phyloP scores from a whole-genome alignment of 2,329 filamentous ascomycete species.

The Delphinella strobiligena region DNA sequence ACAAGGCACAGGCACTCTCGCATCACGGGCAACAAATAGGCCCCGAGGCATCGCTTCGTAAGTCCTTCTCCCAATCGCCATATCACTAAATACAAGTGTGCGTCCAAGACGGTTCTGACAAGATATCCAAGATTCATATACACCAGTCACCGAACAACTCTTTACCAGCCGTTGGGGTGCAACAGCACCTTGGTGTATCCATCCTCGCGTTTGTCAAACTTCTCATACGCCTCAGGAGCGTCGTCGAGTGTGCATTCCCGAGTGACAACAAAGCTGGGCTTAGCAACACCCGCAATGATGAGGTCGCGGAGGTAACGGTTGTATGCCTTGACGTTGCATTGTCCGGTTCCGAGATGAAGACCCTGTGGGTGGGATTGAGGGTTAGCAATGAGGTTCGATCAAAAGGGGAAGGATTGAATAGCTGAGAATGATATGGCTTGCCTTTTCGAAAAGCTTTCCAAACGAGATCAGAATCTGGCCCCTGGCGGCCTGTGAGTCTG shows the following conservation, averaged over 20 bases:
- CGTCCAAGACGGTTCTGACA: too few relatives aligned
- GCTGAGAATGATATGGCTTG: too few relatives aligned
- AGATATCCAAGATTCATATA: not conserved
- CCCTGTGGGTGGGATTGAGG: slow-evolving; percentile 28
- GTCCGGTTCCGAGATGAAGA: slow-evolving; percentile 46
- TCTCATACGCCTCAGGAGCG: slow-evolving; percentile 44
- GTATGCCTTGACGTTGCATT: slow-evolving; percentile 58
- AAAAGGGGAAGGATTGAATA: not conserved
- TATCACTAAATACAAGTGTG: too few relatives aligned
- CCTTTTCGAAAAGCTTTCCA: slow-evolving; percentile 57
- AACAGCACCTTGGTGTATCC: slow-evolving; percentile 48
- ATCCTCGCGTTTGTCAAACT: slow-evolving; percentile 54
- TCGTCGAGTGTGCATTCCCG: slow-evolving; percentile 54
- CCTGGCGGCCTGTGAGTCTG: slow-evolving; percentile 48
- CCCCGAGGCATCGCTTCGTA: too few relatives aligned
- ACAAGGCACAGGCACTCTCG: too few relatives aligned
- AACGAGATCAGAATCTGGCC: slow-evolving; percentile 54
- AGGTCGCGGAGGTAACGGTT: slow-evolving; percentile 54
- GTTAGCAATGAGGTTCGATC: slow-evolving; percentile 1
- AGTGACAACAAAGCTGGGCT: slow-evolving; percentile 54
- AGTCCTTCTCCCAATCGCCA: too few relatives aligned
- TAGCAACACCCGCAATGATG: slow-evolving; percentile 52
- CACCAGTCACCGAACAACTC: not conserved
- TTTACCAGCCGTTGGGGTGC: slow-evolving; percentile 44
- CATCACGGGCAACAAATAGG: too few relatives aligned